These are phyloP conservation scores for Yamadazyma spencermartinsiae DNA, from an alignment of 1,139 yeast species.

Conservation along the genomic window DNA sequence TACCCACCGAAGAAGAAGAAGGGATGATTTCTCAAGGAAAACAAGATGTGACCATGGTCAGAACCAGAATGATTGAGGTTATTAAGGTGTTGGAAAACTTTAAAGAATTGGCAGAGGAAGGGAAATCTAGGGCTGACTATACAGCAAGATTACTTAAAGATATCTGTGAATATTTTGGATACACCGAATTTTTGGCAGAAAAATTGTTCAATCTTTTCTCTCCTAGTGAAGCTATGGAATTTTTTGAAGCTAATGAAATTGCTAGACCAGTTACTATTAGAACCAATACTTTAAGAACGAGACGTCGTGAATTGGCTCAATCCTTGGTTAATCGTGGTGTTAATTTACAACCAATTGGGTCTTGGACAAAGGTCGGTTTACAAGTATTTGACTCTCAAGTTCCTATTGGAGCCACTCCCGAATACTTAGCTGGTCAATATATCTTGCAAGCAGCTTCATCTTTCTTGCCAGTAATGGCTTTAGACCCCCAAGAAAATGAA, in stretches of 20 bases:
- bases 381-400: slow-evolving; percentile 98
- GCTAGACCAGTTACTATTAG: slow-evolving; percentile 96
- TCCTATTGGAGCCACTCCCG: slow-evolving; percentile 99
- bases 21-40: slow-evolving; percentile 51
- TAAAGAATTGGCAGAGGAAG: slow-evolving; percentile 80
- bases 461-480: slow-evolving; percentile 95
- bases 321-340: slow-evolving; percentile 95
- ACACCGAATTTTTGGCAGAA: slow-evolving; percentile 90
- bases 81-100: slow-evolving; percentile 95
- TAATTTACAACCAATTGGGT: slow-evolving; percentile 92
- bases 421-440: slow-evolving; percentile 96
- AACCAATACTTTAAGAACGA: slow-evolving; percentile 90
- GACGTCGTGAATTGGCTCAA: slow-evolving; percentile 96
- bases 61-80: slow-evolving; percentile 94
- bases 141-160: slow-evolving; percentile 75
- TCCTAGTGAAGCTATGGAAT: slow-evolving; percentile 96
- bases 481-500: slow-evolving; percentile 94
- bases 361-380: slow-evolving; percentile 97
- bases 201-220: slow-evolving; percentile 87
- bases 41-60: slow-evolving; percentile 74
- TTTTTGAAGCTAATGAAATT: slow-evolving; percentile 97
- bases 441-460: slow-evolving; percentile 98
- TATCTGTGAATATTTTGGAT: slow-evolving; percentile 94
- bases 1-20: slow-evolving; percentile 65
- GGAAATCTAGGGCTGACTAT: slow-evolving; percentile 81